A percentile compares a stretch with the other conserved stretches of the same genome.
These are phyloP conservation scores for Leccinum aurantiacum DNA, from an alignment of 768 basidiomycete genomes.

Conservation along the genomic window DNA sequence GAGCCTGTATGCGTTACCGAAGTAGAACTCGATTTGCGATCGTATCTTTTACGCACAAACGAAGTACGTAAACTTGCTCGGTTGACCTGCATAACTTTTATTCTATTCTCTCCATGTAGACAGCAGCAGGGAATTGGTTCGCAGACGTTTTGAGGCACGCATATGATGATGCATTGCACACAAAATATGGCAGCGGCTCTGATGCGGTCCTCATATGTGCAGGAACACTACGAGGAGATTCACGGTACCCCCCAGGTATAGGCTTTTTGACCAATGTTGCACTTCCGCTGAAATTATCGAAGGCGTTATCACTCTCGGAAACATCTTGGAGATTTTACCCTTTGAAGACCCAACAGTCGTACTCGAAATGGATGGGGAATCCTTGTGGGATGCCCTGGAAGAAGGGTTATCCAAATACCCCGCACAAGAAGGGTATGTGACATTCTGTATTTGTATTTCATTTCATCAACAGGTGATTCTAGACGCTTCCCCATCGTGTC, in stretches of 20 bases:
- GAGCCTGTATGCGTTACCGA: slow-evolving; percentile 74
- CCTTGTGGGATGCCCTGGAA: slow-evolving; percentile 81
- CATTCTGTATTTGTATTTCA: neutral
- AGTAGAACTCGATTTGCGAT: slow-evolving; percentile 69
- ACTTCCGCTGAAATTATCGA: slow-evolving; percentile 24
- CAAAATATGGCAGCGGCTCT: slow-evolving; percentile 60
- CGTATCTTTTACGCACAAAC: slow-evolving; percentile 66
- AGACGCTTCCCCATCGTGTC: slow-evolving; percentile 90
- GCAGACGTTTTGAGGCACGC: slow-evolving; percentile 82
- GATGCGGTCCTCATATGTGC: slow-evolving; percentile 82
- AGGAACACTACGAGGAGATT: slow-evolving; percentile 85
- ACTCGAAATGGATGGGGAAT: slow-evolving; percentile 72
- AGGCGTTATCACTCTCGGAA: slow-evolving; percentile 76
- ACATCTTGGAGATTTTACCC: slow-evolving; percentile 86
- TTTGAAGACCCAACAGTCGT: slow-evolving; percentile 87
- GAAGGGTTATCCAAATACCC: slow-evolving; percentile 74
- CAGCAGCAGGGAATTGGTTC: slow-evolving; percentile 77
- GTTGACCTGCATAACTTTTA: neutral
- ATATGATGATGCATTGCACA: slow-evolving; percentile 68
- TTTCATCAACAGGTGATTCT: neutral
- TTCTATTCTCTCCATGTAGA: slow-evolving; percentile 37
- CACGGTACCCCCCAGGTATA: slow-evolving; percentile 77
- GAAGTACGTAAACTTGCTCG: slow-evolving; percentile 48
- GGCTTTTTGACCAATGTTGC: neutral
- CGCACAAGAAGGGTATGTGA: slow-evolving; percentile 79